These are phyloP conservation scores for Candida ponderosae DNA, from an alignment of 805 yeast genomes.

Conservation along the genomic window DNA sequence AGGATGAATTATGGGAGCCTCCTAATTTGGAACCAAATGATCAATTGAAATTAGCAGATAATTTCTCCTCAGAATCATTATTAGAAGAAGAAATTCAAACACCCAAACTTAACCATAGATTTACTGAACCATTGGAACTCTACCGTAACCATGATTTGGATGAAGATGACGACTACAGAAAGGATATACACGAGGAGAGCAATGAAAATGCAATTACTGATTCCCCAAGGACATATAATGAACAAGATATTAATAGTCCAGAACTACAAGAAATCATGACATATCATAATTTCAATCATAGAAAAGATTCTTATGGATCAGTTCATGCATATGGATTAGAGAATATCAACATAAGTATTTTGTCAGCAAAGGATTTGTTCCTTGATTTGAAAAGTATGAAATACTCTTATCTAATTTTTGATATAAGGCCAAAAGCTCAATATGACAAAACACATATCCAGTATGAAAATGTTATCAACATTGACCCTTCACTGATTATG, in stretches of 20 bases:
- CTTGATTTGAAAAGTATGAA: conserved; percentile 32
- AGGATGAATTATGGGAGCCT: conserved; percentile 28
- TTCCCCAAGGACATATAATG: not conserved
- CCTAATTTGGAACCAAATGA: conserved; percentile 31
- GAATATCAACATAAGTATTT: conserved; percentile 38
- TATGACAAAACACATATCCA: conserved; percentile 28
- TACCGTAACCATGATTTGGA: not conserved
- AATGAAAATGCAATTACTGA: not conserved
- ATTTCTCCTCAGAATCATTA: conserved; percentile 9
- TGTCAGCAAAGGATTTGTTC: conserved; percentile 31
- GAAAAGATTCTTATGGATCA: conserved; percentile 33
- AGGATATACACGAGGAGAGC: too few relatives aligned
- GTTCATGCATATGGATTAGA: conserved; percentile 28
- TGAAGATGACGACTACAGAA: conserved; percentile 3
- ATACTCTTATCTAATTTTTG: conserved; percentile 32
- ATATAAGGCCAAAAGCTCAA: conserved; percentile 27
- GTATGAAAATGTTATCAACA: conserved; percentile 27
- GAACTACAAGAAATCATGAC: conserved; percentile 3
- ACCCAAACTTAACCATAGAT: conserved; percentile 2
- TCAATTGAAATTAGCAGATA: conserved; percentile 25
- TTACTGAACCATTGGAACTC: not conserved
- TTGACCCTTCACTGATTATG: conserved; percentile 33
- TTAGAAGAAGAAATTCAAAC: not conserved
- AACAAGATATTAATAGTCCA: not conserved
- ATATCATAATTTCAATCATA: conserved; percentile 10